Conservation (phyloP, 352 stramenopile genomes). For the Pilasporangium apinafurcum region DNA sequence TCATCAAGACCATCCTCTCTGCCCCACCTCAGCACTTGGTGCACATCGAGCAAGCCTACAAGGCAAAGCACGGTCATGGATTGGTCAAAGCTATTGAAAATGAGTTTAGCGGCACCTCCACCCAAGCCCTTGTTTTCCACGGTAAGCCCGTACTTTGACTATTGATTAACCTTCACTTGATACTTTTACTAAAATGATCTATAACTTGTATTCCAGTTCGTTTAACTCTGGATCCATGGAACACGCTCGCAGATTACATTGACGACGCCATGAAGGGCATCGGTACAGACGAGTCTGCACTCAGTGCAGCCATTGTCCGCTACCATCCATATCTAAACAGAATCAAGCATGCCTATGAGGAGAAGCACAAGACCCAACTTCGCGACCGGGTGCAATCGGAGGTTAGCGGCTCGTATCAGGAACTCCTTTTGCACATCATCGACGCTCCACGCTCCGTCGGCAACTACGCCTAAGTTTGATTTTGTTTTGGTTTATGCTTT, state of each 20-base stretch:
- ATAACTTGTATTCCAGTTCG: slow-evolving; percentile 4
- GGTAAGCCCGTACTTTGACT: slow-evolving; percentile 32
- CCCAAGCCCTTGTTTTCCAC: slow-evolving; percentile 54
- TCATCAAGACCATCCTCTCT: slow-evolving; percentile 52
- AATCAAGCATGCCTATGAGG: slow-evolving; percentile 20
- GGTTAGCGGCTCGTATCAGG: slow-evolving; percentile 21
- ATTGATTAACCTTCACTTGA: too few relatives aligned
- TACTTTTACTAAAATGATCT: too few relatives aligned
- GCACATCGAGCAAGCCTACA: slow-evolving; percentile 58
- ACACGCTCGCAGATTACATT: slow-evolving; percentile 17
- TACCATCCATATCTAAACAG: slow-evolving; percentile 16
- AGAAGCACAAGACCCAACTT: slow-evolving; percentile 23
- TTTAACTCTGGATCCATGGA: slow-evolving; percentile 8
- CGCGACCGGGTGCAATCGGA: slow-evolving; percentile 31
- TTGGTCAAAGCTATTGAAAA: slow-evolving; percentile 45
- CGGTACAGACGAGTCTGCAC: slow-evolving; percentile 26
- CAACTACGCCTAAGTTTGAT: background rate
- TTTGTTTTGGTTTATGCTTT: background rate
- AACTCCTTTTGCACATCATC: slow-evolving; percentile 21
- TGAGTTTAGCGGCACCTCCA: slow-evolving; percentile 61
- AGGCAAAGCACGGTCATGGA: slow-evolving; percentile 59
- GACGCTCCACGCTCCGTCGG: slow-evolving; percentile 13
- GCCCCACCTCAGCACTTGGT: slow-evolving; percentile 52
- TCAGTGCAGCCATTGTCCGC: slow-evolving; percentile 20
- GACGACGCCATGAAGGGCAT: slow-evolving; percentile 30